Evolutionary conservation across 2,329 filamentous ascomycete species (phyloP).

Genomic region (Diaporthe aspalathi): DNA sequence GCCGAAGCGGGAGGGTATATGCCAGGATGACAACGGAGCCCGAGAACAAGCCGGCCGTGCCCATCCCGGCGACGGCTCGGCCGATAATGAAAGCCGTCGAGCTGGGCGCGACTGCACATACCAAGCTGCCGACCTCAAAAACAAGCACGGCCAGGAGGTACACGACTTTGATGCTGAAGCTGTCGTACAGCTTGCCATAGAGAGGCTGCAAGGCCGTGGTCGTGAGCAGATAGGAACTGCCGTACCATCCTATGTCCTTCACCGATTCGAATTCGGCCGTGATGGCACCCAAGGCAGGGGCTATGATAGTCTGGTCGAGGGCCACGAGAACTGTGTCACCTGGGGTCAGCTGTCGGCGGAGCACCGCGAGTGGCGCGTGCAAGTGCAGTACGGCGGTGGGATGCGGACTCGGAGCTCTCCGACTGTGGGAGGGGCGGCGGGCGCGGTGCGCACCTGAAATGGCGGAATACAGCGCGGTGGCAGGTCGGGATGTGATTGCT

Average conservation of each 20-base stretch:
- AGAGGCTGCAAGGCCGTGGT: conserved; percentile 62
- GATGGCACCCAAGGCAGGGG: conserved; percentile 64
- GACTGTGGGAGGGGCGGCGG: too few relatives aligned
- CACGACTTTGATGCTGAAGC: conserved; percentile 60
- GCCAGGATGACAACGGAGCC: conserved; percentile 62
- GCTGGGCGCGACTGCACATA: conserved; percentile 57
- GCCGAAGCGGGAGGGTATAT: conserved; percentile 63
- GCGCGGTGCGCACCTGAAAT: too few relatives aligned
- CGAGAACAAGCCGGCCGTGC: conserved; percentile 62
- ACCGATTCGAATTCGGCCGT: conserved; percentile 57
- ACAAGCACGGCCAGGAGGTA: conserved; percentile 54
- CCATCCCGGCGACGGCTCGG: conserved; percentile 63
- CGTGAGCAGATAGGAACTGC: conserved; percentile 60
- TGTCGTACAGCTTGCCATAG: conserved; percentile 62
- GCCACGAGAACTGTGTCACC: conserved; percentile 57
- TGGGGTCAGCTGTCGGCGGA: not conserved
- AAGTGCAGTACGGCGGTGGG: not conserved
- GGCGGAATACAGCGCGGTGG: not conserved
- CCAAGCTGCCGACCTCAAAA: conserved; percentile 49
- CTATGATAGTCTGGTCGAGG: conserved; percentile 64
- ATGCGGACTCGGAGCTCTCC: not conserved
- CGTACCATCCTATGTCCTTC: conserved; percentile 66
- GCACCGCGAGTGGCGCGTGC: not conserved
- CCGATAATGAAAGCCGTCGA: conserved; percentile 64
- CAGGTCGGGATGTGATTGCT: not conserved